Base-by-base conservation (phyloP, 768 basidiomycete species). In the Gautieria morchelliformis region DNA sequence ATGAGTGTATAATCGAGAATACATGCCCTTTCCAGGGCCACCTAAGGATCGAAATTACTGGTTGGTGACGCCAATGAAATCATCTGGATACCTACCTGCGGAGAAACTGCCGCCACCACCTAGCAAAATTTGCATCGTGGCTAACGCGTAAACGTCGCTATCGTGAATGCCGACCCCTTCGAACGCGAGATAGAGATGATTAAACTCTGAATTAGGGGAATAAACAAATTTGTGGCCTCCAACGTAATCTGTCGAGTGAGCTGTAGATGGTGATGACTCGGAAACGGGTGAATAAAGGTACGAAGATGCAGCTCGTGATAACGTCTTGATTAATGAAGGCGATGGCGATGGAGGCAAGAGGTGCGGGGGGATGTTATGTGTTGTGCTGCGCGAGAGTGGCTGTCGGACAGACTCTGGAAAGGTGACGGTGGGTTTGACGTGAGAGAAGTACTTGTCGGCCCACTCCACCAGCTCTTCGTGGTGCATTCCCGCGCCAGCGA, bases 21-120 rank as follows among this genome's bases (percentile, higher is more conserved):
- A 98, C 95, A 98, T 98, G 64, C 95, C 95, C 74, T 98, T 98
- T 15, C 95, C 95, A 2, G 95, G 95, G 4, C 95, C 95, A 61
- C 95, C 93, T 80, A 63, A 22, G 52, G 51, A 39, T 53, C 63
- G 53, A 56, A 51, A 53, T 52, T 35, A 55, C 41, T 54, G 46
- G 52, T 45, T 6, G 33, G 35, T 7, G 35, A 48, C 1, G 14
- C 52, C 40, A 42, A 35, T 37, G 35, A 37, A 37, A 37, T 37
- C n/a, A 44, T 22, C 35, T 37, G 9, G 35, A 19, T 6, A 52
- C 20, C 59, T 63, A 84, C 83, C 89, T 15, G 95, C 95, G 37
- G 93, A 96, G 78, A 99, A 99, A 68, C 86, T 89, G 17, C 93
- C 93, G 8, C 95, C 95, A 0, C 95, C 95, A 33, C 95, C 95